Base-by-base conservation (phyloP, 225 moss, liverwort and hornwort species). In the Lunularia cruciata region DNA sequence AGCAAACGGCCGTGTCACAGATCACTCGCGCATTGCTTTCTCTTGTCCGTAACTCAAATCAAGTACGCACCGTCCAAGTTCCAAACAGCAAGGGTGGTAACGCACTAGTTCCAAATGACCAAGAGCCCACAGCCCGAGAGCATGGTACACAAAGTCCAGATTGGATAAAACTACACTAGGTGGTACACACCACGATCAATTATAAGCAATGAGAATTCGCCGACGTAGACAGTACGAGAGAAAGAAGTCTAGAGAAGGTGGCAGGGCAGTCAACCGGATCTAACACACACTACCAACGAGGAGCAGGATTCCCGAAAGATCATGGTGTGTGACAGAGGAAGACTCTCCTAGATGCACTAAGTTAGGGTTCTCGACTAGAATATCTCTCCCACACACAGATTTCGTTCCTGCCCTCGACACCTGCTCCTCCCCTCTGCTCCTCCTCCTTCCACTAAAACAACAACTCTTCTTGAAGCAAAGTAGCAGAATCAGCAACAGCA, bases 21-120 rank as follows among this genome's bases (percentile, higher is more conserved):
- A 37, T 68, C 68, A 72, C 61, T 61, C 19, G 16, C 58, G 18
- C 77, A 77, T 77, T 63, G 54, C 63, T 45, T 40, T 8, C 42
- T 26, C 45, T 46, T 14, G 45, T 19, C 16, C 18, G 18, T 16
- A 47, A 64, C 45, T 47, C 46, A 28, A 46, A 43, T 46, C 1
- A 31, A 25, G 23, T 46, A 18, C 23, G 42, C n/a, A 11, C 0
- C 40, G n/a, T 9, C 59, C n/a, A 60, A 60, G 11, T 31, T 47
- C 16, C 0, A 45, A 64, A 64, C 39, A 39, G 16, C 38, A 14
- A 16, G 45, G 27, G 27, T 28, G 9, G 6, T 27, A 42, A 26
- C 36, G 20, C 37, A 63, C 63, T 31, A 46, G 45, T 47, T 27
- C 63, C 63, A 26, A 64, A 2, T 31, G 15, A 23, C 9, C 13